phyloP scores from a whole-genome alignment of 1,284 basidiomycete genomes.

The Sporisorium scitamineum region DNA sequence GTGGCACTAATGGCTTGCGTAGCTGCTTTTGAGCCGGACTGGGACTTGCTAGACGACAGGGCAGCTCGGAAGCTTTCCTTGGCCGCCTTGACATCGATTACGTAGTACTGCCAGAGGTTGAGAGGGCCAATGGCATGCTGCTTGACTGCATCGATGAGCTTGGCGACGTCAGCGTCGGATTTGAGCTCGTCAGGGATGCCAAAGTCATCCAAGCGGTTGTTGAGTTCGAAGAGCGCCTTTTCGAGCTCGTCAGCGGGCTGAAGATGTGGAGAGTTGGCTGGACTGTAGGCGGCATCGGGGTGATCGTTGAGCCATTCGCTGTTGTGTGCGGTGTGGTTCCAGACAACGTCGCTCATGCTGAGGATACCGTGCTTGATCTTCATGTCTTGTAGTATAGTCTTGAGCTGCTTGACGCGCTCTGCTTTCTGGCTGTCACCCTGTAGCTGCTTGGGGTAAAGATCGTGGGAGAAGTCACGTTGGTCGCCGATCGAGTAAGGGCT shows the following conservation, averaged over 20 bases:
- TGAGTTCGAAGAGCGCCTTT: slow-evolving; percentile 52
- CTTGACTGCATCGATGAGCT: slow-evolving; percentile 56
- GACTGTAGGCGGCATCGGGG: slow-evolving; percentile 62
- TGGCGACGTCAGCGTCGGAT: slow-evolving; percentile 47
- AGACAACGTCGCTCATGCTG: slow-evolving; percentile 64
- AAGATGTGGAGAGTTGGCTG: slow-evolving; percentile 63
- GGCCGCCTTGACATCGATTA: slow-evolving; percentile 50
- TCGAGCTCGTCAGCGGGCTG: slow-evolving; percentile 64
- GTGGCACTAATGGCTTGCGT: background rate
- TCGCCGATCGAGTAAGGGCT: slow-evolving; percentile 64
- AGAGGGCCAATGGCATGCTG: slow-evolving; percentile 51
- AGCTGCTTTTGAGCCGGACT: slow-evolving; percentile 11
- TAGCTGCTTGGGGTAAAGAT: slow-evolving; percentile 51
- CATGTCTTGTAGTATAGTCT: slow-evolving; percentile 34
- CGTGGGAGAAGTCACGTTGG: slow-evolving; percentile 58
- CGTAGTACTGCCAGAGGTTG: slow-evolving; percentile 65
- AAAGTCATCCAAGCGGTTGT: slow-evolving; percentile 26
- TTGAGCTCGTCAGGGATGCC: slow-evolving; percentile 54
- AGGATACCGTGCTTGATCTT: slow-evolving; percentile 60
- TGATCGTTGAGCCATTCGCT: slow-evolving; percentile 64
- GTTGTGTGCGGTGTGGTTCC: slow-evolving; percentile 63
- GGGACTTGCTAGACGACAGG: slow-evolving; percentile 15
- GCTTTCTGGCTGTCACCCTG: slow-evolving; percentile 34
- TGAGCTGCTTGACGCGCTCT: slow-evolving; percentile 48
- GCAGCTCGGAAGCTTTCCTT: slow-evolving; percentile 40